phyloP scores from a whole-genome alignment of 805 yeast genomes.

The Nakazawaea sp. region DNA sequence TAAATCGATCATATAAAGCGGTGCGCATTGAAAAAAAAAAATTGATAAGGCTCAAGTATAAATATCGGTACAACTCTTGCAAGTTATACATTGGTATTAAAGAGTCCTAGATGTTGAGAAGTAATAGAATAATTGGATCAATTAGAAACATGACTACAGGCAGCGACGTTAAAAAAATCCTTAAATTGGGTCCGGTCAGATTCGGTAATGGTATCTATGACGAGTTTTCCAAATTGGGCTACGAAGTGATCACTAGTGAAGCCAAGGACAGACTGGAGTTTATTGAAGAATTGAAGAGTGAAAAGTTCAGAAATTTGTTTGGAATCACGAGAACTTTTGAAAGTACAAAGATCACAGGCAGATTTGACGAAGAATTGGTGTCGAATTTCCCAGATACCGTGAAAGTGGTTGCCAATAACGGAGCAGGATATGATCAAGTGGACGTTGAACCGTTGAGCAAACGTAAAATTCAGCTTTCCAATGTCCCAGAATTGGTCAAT shows the following conservation, averaged over 20 bases:
- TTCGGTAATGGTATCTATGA: constrained; percentile 66
- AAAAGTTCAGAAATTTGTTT: constrained; percentile 27
- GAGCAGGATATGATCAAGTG: constrained; percentile 55
- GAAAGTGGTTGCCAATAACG: constrained; percentile 39
- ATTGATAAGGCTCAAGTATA: neutral
- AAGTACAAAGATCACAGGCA: constrained; percentile 30
- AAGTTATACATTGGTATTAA: no score
- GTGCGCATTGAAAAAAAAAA: no score
- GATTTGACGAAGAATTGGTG: constrained; percentile 37
- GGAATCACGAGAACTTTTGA: constrained; percentile 36
- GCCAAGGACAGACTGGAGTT: constrained; percentile 34
- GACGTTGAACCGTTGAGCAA: constrained; percentile 34
- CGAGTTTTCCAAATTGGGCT: constrained; percentile 35
- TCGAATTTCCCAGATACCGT: constrained; percentile 28
- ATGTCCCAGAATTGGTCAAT: constrained; percentile 47
- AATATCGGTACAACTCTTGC: no score
- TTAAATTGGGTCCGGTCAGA: constrained; percentile 55
- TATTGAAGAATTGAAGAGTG: constrained; percentile 26
- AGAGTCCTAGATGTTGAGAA: no score
- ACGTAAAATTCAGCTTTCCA: constrained; percentile 38
- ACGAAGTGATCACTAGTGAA: constrained; percentile 39
- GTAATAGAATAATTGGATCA: no score
- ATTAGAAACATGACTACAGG: neutral
- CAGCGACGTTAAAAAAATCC: constrained; percentile 29
- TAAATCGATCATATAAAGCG: no score